Base-by-base conservation (phyloP, 345 rosid genomes). In the Syzygium aqueum region DNA sequence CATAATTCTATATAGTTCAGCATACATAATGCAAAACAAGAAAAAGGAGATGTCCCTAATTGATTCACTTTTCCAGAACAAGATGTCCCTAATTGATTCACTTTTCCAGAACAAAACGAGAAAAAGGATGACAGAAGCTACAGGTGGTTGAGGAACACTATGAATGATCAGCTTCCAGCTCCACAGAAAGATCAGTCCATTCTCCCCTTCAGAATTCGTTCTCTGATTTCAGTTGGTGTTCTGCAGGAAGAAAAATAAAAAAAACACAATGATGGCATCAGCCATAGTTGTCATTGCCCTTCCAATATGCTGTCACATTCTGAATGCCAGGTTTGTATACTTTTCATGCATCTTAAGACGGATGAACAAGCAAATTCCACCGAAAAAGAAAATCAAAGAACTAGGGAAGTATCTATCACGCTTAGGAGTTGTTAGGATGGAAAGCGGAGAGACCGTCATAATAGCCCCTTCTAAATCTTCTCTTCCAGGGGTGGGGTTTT, bases 171-270 rank as follows among this genome's bases (percentile, higher is more conserved):
- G 80, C 80, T 73, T 73, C 80, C 46, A 82, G 23, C 88, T 50
- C 53, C 77, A 50, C 27, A 37, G 77, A 82, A 7, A 84, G 73
- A 80, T 95, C 91, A 96, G 89, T 97, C 99, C 98, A 96, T 97
- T 91, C 99, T 95, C 89, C 99, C 99, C 92, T 97, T 97, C 89
- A 97, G 93, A 90, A 95, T 95, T 90, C 93, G 90, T 90, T 97
- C 98, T 89, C 88, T 95, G 84, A 95, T 90, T 92, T 96, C 99
- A 2, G 97, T 93, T 6, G 99, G 97, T 54, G 99, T 95, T 30
- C 99, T 97, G 97, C 90, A 93, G 46, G 53, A 53, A 8, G 27
- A 43, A n/a, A 17, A 49, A 7, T 54, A 0, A 63, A 15, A 15
- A 86, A 17, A 40, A 11, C 17, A 61, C 56, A 83, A 54, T 13